Evolutionary conservation across 2,329 filamentous ascomycete species (phyloP).

Genomic region (Xenoacremonium recifei): DNA sequence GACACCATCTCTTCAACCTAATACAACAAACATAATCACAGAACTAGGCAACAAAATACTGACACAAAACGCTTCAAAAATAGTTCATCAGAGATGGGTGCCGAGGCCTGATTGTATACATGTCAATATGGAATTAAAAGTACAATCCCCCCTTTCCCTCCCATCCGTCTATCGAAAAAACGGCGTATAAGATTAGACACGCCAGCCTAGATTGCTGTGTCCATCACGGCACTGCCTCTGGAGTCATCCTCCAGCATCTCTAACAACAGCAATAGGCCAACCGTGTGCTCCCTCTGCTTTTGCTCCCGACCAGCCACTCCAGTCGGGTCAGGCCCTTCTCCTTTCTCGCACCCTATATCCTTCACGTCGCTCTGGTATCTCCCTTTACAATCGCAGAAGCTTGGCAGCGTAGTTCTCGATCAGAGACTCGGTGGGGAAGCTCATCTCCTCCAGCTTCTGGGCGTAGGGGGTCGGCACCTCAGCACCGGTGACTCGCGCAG

Average conservation of each 20-base stretch:
- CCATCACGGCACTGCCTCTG: neutral
- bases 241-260: neutral
- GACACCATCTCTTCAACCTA: conserved; percentile 12
- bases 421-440: conserved; percentile 85
- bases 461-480: conserved; percentile 98
- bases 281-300: conserved; percentile 6
- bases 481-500: conserved; percentile 90
- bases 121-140: conserved; percentile 39
- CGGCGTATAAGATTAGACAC: conserved; percentile 24
- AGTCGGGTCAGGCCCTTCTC: too few relatives aligned
- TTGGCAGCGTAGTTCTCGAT: conserved; percentile 89
- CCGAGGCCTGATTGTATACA: conserved; percentile 34
- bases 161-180: conserved; percentile 36
- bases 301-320: conserved; percentile 10
- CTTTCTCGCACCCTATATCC: neutral
- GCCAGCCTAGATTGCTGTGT: conserved; percentile 15
- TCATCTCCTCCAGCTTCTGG: conserved; percentile 88
- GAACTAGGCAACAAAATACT: too few relatives aligned
- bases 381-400: conserved; percentile 71
- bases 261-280: neutral
- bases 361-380: conserved; percentile 1
- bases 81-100: conserved; percentile 31
- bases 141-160: conserved; percentile 38
- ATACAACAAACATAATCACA: too few relatives aligned
- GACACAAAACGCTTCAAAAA: too few relatives aligned